Conservation (phyloP, 2,329 filamentous ascomycete genomes). For the Sporothrix phasma region DNA sequence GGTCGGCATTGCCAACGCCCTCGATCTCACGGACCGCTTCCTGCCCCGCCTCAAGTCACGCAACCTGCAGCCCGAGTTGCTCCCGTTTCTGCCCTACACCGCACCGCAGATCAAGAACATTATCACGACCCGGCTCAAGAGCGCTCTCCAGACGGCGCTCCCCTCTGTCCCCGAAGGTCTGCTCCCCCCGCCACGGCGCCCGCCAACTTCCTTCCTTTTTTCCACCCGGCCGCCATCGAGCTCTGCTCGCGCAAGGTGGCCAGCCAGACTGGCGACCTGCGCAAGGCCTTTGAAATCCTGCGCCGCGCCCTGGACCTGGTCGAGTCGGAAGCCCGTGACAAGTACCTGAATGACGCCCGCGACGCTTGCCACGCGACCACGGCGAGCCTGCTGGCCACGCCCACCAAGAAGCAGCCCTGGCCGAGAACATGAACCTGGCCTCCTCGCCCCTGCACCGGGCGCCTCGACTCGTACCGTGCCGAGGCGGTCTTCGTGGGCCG, state of each 20-base stretch:
- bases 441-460: conserved; percentile 28
- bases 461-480: conserved; percentile 28
- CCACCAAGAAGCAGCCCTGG: conserved; percentile 57
- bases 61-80: conserved; percentile 78
- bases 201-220: conserved; percentile 59
- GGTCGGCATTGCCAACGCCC: conserved; percentile 88
- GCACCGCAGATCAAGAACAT: conserved; percentile 79
- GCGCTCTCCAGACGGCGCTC: conserved; percentile 32
- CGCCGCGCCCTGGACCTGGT: conserved; percentile 81
- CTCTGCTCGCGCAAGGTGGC: conserved; percentile 92
- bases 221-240: conserved; percentile 88
- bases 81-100: conserved; percentile 89
- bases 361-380: neutral
- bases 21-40: conserved; percentile 92
- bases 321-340: conserved; percentile 70
- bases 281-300: conserved; percentile 92
- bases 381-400: neutral
- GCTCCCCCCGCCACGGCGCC: neutral
- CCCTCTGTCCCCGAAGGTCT: neutral
- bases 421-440: conserved; percentile 71
- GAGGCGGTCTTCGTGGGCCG: conserved; percentile 23
- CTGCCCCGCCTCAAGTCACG: conserved; percentile 86
- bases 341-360: conserved; percentile 51
- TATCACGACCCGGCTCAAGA: conserved; percentile 72
- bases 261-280: conserved; percentile 84